Evolutionary conservation across 1,139 yeast genomes (phyloP), one percentile per base, ranked within the genome.

Genomic region (Sugiyamaella neomexicana): DNA sequence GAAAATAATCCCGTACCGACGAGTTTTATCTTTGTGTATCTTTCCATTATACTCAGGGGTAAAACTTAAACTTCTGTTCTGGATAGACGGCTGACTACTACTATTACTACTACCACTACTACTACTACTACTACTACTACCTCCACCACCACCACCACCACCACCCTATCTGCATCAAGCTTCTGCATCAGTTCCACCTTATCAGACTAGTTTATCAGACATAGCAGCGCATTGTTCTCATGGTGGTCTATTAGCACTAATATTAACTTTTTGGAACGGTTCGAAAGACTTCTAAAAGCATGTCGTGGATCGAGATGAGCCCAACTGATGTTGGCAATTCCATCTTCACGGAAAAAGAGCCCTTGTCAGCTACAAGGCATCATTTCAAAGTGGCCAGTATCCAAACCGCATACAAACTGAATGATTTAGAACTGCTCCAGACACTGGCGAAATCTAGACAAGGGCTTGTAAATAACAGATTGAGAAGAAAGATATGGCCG

Each of bases 241-340:
- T 38, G 42, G n/a, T 38, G 23, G 17, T 38, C 17, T 38, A 10
- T 38, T 20, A 20, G 25, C 25, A 20, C 25, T 3, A 29, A 5
- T 9, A 29, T 29, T 41, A 12, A 36, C 12, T 2, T 13, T 41
- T 15, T 25, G 10, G n/a, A n/a, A 6, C 17, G n/a, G 25, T 42
- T 29, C 23, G 27, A 2, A 12, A 1, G 10, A 9, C 38, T 32
- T 40, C 2, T 12, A 29, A 27, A 45, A 40, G 12, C 32, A 49
- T 50, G 53, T 53, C 56, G 50, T 79, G 82, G 82, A 80, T 77
- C 17, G 72, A 76, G 47, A 79, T 79, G 81, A 81, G 77, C 58
- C 66, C 76, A 17, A 75, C 71, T 38, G 76, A 75, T 52, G 68
- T 79, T 50, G 79, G 81, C n/a, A 73, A 72, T 58, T 79, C 83